Conservation (phyloP, 1,284 basidiomycete genomes). For the Marasmius sp. region DNA sequence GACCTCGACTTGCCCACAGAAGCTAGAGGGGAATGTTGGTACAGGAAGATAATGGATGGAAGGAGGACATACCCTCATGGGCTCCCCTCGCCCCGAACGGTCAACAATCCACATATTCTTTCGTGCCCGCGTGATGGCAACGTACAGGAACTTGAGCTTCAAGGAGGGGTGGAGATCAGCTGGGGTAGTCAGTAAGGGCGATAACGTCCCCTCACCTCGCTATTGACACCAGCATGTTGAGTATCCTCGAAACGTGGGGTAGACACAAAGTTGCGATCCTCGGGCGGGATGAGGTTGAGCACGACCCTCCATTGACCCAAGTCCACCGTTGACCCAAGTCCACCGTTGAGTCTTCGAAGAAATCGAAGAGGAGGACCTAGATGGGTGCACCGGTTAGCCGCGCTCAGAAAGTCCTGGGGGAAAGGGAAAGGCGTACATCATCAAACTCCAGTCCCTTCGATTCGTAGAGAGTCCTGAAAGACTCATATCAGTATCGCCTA, state of each 20-base stretch:
- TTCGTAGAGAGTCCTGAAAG: constrained; percentile 64
- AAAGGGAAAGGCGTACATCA: constrained; percentile 44
- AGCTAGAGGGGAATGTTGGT: constrained; percentile 31
- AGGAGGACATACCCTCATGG: constrained; percentile 50
- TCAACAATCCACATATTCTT: constrained; percentile 71
- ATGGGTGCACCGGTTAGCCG: background rate
- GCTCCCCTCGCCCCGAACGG: constrained; percentile 51
- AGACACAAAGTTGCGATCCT: constrained; percentile 15
- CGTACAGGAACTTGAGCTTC: constrained; percentile 66
- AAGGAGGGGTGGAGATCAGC: background rate
- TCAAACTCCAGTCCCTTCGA: constrained; percentile 77
- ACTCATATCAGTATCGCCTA: background rate
- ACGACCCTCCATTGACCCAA: constrained; percentile 59
- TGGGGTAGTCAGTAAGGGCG: background rate
- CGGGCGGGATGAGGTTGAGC: constrained; percentile 40
- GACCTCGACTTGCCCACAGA: constrained; percentile 45
- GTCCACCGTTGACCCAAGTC: constrained; percentile 47
- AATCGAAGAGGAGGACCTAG: constrained; percentile 70
- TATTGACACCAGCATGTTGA: constrained; percentile 55
- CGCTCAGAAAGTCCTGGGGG: background rate
- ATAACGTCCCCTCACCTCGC: constrained; percentile 41
- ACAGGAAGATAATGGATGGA: background rate
- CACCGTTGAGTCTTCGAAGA: constrained; percentile 63
- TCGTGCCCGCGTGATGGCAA: constrained; percentile 68
- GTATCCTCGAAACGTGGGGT: constrained; percentile 52